A percentile compares a stretch with the other conserved stretches of the same genome.
These are phyloP conservation scores for Alternaria brassicicola DNA, from an alignment of 2,329 filamentous ascomycete genomes.

Conservation along the genomic window DNA sequence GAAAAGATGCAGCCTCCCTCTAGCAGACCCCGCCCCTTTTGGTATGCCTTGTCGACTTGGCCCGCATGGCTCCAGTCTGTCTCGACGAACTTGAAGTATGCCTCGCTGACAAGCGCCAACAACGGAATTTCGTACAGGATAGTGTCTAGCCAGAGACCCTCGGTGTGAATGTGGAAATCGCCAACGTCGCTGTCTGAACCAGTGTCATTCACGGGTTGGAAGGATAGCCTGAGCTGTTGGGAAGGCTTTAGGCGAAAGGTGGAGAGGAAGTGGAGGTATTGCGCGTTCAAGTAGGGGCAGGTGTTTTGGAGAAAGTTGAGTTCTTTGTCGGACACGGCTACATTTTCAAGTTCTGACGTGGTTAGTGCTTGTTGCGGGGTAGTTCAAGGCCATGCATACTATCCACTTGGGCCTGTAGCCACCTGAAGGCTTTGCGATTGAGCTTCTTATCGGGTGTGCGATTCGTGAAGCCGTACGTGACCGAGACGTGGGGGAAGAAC, in stretches of 20 bases:
- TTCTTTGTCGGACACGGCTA: conserved; percentile 80
- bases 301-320: conserved; percentile 75
- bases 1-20: conserved; percentile 87
- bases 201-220: conserved; percentile 62
- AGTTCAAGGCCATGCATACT: too few relatives aligned
- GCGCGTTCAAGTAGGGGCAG: conserved; percentile 78
- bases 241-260: conserved; percentile 81
- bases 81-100: conserved; percentile 97
- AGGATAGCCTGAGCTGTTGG: conserved; percentile 77
- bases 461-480: conserved; percentile 94
- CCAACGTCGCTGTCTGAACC: conserved; percentile 71
- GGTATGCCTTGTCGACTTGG: conserved; percentile 82
- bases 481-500: conserved; percentile 80
- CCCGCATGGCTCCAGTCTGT: conserved; percentile 87
- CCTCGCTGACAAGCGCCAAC: conserved; percentile 88
- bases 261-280: conserved; percentile 81
- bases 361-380: conserved; percentile 16
- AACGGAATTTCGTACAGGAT: conserved; percentile 98
- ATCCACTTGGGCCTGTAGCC: conserved; percentile 82
- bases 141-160: conserved; percentile 88
- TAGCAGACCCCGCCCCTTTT: conserved; percentile 79
- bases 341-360: conserved; percentile 74
- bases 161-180: conserved; percentile 76
- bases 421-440: conserved; percentile 79
- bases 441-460: conserved; percentile 93